Evolutionary conservation across 345 rosid genomes (phyloP).

Genomic region (Ailanthus altissimus): DNA sequence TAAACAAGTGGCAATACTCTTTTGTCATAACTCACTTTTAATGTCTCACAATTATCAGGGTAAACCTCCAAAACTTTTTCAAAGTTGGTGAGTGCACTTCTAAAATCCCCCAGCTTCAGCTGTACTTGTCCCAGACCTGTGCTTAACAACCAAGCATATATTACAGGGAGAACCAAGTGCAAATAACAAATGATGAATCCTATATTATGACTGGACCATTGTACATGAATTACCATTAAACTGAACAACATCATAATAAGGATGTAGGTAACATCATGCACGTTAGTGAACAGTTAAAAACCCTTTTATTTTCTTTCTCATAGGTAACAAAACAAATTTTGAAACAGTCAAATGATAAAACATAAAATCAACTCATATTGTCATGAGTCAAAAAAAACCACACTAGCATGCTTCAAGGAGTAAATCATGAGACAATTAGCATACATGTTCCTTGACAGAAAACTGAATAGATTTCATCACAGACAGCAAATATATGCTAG

Average conservation of each 20-base stretch:
- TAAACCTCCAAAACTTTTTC: slow-evolving; percentile 97
- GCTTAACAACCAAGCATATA: slow-evolving; percentile 16
- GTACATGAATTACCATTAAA: neutral
- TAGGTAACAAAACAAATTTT: neutral
- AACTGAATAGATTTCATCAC: neutral
- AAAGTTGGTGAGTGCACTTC: slow-evolving; percentile 77
- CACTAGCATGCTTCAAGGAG: neutral
- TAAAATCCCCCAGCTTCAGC: slow-evolving; percentile 79
- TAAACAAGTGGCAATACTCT: slow-evolving; percentile 6
- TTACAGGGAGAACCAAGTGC: neutral
- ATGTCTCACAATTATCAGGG: slow-evolving; percentile 91
- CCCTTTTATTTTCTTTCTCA: neutral
- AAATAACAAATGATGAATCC: slow-evolving; percentile 11
- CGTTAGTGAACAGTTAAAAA: neutral
- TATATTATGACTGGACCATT: neutral
- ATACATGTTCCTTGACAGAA: slow-evolving; percentile 3
- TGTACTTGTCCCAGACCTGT: slow-evolving; percentile 98
- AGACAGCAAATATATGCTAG: neutral
- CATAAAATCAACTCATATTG: slow-evolving; percentile 1
- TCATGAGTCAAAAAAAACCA: neutral
- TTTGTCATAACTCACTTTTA: slow-evolving; percentile 56
- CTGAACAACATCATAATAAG: neutral
- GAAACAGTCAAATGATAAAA: neutral
- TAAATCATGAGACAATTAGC: neutral
- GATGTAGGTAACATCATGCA: neutral